Evolutionary conservation across 2,329 filamentous ascomycete species (phyloP).

Genomic region (Sporothrix pseudoabietina): DNA sequence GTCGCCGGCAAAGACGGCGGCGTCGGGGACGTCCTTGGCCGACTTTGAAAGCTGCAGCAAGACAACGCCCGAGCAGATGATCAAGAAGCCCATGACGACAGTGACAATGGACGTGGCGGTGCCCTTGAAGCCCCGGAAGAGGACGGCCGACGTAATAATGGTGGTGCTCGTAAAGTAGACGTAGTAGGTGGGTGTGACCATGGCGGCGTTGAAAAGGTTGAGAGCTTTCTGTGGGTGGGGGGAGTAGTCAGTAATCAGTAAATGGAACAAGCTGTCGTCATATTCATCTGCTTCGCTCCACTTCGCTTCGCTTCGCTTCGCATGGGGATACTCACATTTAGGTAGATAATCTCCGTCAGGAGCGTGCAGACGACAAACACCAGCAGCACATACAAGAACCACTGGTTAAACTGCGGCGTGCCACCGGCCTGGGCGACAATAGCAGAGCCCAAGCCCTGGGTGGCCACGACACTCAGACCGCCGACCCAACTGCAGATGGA

Average conservation of each 20-base stretch:
- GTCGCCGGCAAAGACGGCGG: constrained; percentile 88
- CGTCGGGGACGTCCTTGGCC: constrained; percentile 93
- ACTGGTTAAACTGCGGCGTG: constrained; percentile 88
- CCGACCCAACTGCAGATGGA: constrained; percentile 95
- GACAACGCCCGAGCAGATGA: constrained; percentile 90
- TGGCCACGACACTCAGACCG: constrained; percentile 90
- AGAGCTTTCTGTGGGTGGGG: constrained; percentile 79
- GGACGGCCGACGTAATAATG: constrained; percentile 87
- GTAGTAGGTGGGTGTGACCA: constrained; percentile 98
- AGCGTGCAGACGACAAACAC: constrained; percentile 90
- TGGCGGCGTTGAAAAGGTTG: constrained; percentile 92
- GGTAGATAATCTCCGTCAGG: constrained; percentile 88
- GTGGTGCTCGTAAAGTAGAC: constrained; percentile 97
- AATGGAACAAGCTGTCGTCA: not conserved
- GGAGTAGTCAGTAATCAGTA: not conserved
- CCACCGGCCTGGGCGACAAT: constrained; percentile 85
- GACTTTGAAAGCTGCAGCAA: constrained; percentile 96
- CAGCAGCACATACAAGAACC: constrained; percentile 91
- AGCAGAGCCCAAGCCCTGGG: constrained; percentile 87
- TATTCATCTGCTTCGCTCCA: too few relatives aligned
- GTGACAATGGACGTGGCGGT: constrained; percentile 78
- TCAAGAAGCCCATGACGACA: constrained; percentile 88
- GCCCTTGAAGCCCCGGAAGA: constrained; percentile 94
- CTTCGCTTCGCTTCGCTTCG: too few relatives aligned
- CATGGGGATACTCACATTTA: constrained; percentile 64